phyloP scores from a whole-genome alignment of 78 protist species.

The Dictyostelium discoideum region DNA sequence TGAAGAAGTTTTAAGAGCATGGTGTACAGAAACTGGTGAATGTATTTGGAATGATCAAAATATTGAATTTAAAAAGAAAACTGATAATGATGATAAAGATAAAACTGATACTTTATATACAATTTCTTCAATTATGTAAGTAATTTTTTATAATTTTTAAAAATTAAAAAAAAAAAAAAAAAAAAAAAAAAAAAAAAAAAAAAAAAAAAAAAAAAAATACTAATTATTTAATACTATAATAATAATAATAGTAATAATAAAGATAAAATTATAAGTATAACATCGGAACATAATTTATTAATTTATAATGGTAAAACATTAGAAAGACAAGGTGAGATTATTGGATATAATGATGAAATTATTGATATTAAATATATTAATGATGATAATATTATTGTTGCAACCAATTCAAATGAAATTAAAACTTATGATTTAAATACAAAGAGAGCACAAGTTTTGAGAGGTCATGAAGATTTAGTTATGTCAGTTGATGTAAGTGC shows the following conservation, averaged over 20 bases:
- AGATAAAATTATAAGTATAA: conserved; percentile 63
- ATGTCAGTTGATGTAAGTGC: conserved; percentile 81
- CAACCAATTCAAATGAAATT: conserved; percentile 79
- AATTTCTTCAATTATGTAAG: conserved; percentile 25
- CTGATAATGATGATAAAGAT: conserved; percentile 2
- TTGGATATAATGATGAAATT: conserved; percentile 91
- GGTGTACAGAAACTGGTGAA: conserved; percentile 78
- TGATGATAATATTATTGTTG: conserved; percentile 60
- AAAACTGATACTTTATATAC: conserved; percentile 7
- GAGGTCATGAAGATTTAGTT: conserved; percentile 89
- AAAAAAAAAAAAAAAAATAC: background rate
- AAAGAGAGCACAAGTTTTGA: conserved; percentile 28
- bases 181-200: background rate
- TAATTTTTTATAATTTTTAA: background rate
- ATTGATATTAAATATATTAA: conserved; percentile 74
- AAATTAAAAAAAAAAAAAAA: background rate
- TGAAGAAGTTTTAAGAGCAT: conserved; percentile 67
- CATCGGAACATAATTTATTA: conserved; percentile 85
- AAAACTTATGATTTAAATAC: conserved; percentile 70
- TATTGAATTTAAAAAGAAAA: conserved; percentile 40
- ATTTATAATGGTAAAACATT: conserved; percentile 30
- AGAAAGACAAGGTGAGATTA: conserved; percentile 51
- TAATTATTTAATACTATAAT: background rate
- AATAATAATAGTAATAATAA: background rate
- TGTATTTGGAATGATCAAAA: conserved; percentile 59